Evolutionary conservation across 2,329 filamentous ascomycete genomes (phyloP).

Genomic region (Hypoxylon sp.): DNA sequence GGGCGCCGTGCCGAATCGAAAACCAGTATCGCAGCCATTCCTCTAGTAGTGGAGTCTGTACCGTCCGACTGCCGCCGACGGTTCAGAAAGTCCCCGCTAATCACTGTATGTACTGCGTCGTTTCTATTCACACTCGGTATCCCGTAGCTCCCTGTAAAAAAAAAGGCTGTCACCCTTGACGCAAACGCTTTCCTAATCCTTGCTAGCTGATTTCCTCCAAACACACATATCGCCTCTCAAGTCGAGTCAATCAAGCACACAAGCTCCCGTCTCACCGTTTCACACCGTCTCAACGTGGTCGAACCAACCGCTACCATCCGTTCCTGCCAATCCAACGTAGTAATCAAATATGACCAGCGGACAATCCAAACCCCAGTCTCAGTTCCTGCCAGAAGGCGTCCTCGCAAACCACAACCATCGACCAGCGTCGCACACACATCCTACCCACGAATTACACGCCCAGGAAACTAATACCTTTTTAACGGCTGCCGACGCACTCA

Average conservation of each 20-base stretch:
- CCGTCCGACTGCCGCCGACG: constrained; percentile 36
- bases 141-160: constrained; percentile 31
- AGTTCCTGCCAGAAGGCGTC: constrained; percentile 47
- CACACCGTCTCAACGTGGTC: constrained; percentile 29
- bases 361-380: constrained; percentile 49
- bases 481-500: constrained; percentile 47
- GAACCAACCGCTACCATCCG: constrained; percentile 36
- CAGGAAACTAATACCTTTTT: constrained; percentile 43
- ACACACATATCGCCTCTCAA: constrained; percentile 36
- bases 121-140: constrained; percentile 32
- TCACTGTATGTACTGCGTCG: constrained; percentile 27
- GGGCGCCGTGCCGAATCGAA: constrained; percentile 26
- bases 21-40: constrained; percentile 30
- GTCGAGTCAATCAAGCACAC: constrained; percentile 42
- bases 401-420: constrained; percentile 45
- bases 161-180: constrained; percentile 35
- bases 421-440: constrained; percentile 37
- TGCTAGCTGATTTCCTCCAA: constrained; percentile 40
- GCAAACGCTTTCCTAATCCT: constrained; percentile 46
- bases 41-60: constrained; percentile 40
- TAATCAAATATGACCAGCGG: constrained; percentile 51
- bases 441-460: constrained; percentile 35
- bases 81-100: constrained; percentile 14
- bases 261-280: constrained; percentile 42
- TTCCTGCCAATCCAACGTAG: constrained; percentile 27